Conservation (phyloP, 2,329 filamentous ascomycete genomes). For the Trichoderma sp. region DNA sequence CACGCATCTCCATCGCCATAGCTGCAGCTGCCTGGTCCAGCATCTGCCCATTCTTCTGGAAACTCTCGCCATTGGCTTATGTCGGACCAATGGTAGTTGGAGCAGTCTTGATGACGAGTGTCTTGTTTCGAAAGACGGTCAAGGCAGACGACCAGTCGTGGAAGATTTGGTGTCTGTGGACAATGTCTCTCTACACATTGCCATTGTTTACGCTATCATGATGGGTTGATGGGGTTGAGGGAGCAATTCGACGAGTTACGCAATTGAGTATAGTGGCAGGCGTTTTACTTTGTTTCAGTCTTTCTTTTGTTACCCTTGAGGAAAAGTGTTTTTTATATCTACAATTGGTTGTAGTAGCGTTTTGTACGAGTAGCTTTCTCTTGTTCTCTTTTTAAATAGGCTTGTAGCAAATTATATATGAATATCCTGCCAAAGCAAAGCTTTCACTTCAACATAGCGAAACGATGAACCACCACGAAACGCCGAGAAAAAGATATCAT, state of each 20-base stretch:
- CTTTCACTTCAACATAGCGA: background rate
- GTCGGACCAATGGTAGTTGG: background rate
- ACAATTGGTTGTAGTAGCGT: background rate
- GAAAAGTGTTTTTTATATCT: background rate
- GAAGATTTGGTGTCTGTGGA: constrained; percentile 20
- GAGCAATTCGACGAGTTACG: background rate
- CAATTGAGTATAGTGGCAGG: background rate
- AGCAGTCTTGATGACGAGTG: background rate
- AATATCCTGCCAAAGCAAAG: background rate
- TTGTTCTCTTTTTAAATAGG: background rate
- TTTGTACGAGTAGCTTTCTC: background rate
- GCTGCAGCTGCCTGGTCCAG: constrained; percentile 12
- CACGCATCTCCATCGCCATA: constrained; percentile 17
- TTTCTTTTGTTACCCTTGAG: background rate
- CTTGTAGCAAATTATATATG: background rate
- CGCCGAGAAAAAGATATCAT: background rate
- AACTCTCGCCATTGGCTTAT: background rate
- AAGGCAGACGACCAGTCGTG: constrained; percentile 13
- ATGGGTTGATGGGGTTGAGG: background rate
- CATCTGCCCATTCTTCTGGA: constrained; percentile 18
- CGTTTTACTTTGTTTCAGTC: background rate
- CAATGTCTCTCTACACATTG: constrained; percentile 5
- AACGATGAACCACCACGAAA: background rate
- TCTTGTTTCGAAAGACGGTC: background rate
- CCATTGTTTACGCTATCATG: constrained; percentile 3